phyloP scores from a whole-genome alignment of 2,329 filamentous ascomycete species.

The Zymoseptoria tritici region DNA sequence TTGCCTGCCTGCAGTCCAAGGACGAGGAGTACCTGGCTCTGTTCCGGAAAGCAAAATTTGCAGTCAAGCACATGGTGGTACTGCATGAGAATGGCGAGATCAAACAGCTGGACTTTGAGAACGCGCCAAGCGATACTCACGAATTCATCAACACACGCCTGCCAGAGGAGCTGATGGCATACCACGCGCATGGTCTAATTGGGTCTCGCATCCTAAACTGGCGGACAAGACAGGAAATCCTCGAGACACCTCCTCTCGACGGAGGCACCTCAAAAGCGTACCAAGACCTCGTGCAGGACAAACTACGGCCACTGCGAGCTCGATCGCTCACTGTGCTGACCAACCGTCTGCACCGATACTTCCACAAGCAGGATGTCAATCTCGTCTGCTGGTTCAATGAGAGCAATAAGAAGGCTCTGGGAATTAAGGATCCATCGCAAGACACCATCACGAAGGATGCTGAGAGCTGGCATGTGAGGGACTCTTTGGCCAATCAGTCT shows the following conservation, averaged over 20 bases:
- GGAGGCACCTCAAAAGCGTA: conserved; percentile 75
- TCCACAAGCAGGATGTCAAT: conserved; percentile 69
- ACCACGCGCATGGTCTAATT: conserved; percentile 76
- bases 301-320: conserved; percentile 67
- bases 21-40: conserved; percentile 81
- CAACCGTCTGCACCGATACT: conserved; percentile 72
- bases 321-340: conserved; percentile 71
- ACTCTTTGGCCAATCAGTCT: conserved; percentile 13
- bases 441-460: conserved; percentile 23
- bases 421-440: conserved; percentile 17
- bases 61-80: conserved; percentile 79
- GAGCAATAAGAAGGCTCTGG: conserved; percentile 48
- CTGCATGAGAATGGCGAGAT: conserved; percentile 71
- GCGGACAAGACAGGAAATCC: conserved; percentile 70
- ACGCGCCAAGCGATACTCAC: conserved; percentile 74
- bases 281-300: conserved; percentile 65
- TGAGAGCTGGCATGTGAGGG: conserved; percentile 65
- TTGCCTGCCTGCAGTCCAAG: conserved; percentile 65
- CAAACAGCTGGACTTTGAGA: conserved; percentile 63
- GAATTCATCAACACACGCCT: conserved; percentile 86
- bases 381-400: conserved; percentile 80
- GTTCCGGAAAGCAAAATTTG: conserved; percentile 78
- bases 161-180: conserved; percentile 83
- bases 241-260: conserved; percentile 77
- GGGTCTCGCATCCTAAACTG: conserved; percentile 72